Evolutionary conservation across 352 stramenopile species (phyloP).

Genomic region (Phytophthora rubi): DNA sequence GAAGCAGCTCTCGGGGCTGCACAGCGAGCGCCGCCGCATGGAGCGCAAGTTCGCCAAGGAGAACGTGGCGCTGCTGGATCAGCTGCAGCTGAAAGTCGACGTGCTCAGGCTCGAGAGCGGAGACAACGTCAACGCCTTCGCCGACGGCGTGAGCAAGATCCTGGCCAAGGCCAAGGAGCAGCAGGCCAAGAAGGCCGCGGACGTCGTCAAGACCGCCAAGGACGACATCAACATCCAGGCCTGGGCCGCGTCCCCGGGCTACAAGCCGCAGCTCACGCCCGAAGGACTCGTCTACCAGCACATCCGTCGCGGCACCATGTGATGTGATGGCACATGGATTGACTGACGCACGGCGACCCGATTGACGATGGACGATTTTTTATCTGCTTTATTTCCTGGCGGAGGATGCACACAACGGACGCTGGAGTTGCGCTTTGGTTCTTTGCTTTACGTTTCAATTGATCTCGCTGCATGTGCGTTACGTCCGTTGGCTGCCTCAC

Average conservation of each 20-base stretch:
- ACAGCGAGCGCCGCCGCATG: constrained; percentile 74
- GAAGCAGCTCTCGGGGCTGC: constrained; percentile 77
- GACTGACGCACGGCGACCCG: background rate
- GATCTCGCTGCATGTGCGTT: constrained; percentile 23
- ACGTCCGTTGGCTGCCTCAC: constrained; percentile 5
- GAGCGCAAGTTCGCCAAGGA: constrained; percentile 81
- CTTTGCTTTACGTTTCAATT: constrained; percentile 26
- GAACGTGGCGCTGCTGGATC: constrained; percentile 69
- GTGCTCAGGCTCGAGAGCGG: constrained; percentile 57
- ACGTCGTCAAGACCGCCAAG: constrained; percentile 56
- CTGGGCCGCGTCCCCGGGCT: constrained; percentile 35
- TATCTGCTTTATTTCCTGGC: constrained; percentile 14
- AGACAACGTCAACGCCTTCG: constrained; percentile 68
- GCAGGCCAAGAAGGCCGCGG: constrained; percentile 56
- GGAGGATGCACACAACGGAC: constrained; percentile 5
- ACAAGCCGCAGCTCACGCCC: constrained; percentile 47
- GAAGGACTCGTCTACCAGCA: constrained; percentile 72
- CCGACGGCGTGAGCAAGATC: constrained; percentile 58
- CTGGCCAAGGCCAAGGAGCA: constrained; percentile 61
- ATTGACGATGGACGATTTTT: background rate
- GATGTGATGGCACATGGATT: constrained; percentile 22
- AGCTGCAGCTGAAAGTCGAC: constrained; percentile 73
- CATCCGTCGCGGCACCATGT: constrained; percentile 81
- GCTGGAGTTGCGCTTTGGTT: constrained; percentile 21
- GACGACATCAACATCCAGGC: constrained; percentile 71